Percentiles rank a stretch among this genome's conserved stretches.
phyloP scores from a whole-genome alignment of 805 yeast species.

The Barnettozyma salicaria region DNA sequence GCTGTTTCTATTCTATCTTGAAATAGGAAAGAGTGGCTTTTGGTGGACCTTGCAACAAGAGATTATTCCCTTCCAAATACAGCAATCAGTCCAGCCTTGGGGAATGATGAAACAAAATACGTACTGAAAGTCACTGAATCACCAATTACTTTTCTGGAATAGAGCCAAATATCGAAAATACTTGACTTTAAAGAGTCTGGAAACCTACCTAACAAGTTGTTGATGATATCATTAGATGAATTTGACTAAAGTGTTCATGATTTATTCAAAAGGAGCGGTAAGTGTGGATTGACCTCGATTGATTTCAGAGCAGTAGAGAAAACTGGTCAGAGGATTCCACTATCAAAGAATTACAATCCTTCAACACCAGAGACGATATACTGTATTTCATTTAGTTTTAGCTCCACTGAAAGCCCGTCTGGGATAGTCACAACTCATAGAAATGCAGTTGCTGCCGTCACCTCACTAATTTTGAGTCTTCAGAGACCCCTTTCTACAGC shows the following conservation, averaged over 20 bases:
- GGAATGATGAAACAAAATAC: constrained; percentile 45
- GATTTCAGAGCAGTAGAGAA: constrained; percentile 38
- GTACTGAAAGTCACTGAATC: constrained; percentile 46
- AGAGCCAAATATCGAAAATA: constrained; percentile 37
- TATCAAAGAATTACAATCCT: constrained; percentile 32
- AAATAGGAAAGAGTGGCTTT: constrained; percentile 53
- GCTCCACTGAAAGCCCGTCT: constrained; percentile 71
- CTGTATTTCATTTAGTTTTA: constrained; percentile 68
- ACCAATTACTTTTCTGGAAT: constrained; percentile 44
- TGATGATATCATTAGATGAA: constrained; percentile 51
- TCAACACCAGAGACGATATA: constrained; percentile 48
- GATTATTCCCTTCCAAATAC: constrained; percentile 42
- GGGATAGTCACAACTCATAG: constrained; percentile 57
- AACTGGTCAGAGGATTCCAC: constrained; percentile 39
- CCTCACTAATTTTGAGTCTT: constrained; percentile 31
- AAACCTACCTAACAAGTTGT: constrained; percentile 34
- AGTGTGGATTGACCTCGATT: constrained; percentile 32
- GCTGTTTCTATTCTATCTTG: constrained; percentile 41
- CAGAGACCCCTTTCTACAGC: constrained; percentile 16
- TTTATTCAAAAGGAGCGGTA: constrained; percentile 28
- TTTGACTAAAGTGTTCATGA: constrained; percentile 32
- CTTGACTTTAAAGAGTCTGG: constrained; percentile 24
- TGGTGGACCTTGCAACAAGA: constrained; percentile 49
- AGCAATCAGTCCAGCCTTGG: constrained; percentile 40
- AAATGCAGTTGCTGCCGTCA: constrained; percentile 43